Evolutionary conservation across 805 yeast genomes (phyloP), one percentile per base, ranked within the genome.

Genomic region (Wickerhamiella qilinensis): DNA sequence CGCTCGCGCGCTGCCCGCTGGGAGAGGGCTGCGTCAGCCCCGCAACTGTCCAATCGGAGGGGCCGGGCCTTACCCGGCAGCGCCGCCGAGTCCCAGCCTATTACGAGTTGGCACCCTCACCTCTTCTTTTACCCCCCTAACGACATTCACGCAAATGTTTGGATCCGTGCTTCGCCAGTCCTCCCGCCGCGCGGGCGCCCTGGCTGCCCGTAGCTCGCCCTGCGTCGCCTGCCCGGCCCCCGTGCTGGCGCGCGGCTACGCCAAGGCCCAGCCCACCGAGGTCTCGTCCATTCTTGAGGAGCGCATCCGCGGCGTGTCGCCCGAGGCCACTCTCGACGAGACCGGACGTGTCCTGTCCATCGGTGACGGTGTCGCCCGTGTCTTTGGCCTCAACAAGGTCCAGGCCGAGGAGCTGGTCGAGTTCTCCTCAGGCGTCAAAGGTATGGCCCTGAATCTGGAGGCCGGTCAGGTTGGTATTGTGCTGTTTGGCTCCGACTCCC

Each of bases 281-380:
- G 98, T 91, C 53, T 86, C 98, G 54, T 84, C 97, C 45, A 91
- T 91, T 71, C 77, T 91, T 62, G 98, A 91, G 74, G 94, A 91
- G 69, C 85, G 93, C 72, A 91, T 91, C 73, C 86, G 95, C 74
- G 98, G 98, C 71, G 93, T 88, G 58, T 77, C 94, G 50, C 91
- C 84, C 60, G 97, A 88, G 69, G 83, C 95, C 58, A 77, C 83
- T 79, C 78, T 91, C 62, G 84, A 91, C 68, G 98, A 91, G 73
- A 93, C 98, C 63, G 99, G 99, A 68, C 84, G 94, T 71, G 98
- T 91, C 61, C 75, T 91, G 63, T 80, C 96, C 54, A 95, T 91
- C 62, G 98, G 98, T 81, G 99, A 91, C 70, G 99, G 99, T 91
- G 91, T 91, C 64, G 99, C 98, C 66, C 93, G 97, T 77, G 94